Base-by-base conservation (phyloP, 225 moss, liverwort and hornwort species). In the Lunularia cruciata region DNA sequence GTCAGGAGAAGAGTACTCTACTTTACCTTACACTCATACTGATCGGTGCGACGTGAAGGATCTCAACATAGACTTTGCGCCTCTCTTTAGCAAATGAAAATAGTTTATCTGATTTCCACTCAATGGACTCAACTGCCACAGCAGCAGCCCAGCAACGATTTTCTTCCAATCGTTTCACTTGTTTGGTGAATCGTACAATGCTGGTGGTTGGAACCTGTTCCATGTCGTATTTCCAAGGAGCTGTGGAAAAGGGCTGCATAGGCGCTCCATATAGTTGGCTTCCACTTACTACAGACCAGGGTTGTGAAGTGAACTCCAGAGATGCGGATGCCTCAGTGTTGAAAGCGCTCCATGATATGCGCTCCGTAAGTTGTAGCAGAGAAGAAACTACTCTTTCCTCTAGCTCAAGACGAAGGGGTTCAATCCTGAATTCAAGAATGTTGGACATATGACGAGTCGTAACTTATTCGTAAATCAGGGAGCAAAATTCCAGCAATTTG, bases 381-480 rank as follows among this genome's bases (percentile, higher is more conserved):
- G 83, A 92, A 61, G 92, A 90, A 63, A 95, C 90, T 69, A 92
- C 78, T 78, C 87, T 88, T 74, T 95, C 95, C 73, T 95, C 95
- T 70, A 95, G 74, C 81, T 95, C 95, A 78, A 95, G 75, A 39
- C 92, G 84, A 81, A 95, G 67, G 35, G 95, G 95, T 67, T 92
- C 95, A 81, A 95, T 70, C 73, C 95, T 95, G 79, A 62, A 81
- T 49, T n/a, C n/a, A n/a, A n/a, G n/a, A n/a, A n/a, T n/a, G n/a
- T n/a, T n/a, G n/a, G n/a, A n/a, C n/a, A n/a, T n/a, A n/a, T n/a
- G n/a, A n/a, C n/a, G n/a, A n/a, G n/a, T n/a, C n/a, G n/a, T n/a
- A n/a, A n/a, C n/a, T n/a, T n/a, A n/a, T n/a, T n/a, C n/a, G n/a
- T n/a, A n/a, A n/a, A n/a, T n/a, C n/a, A n/a, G n/a, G n/a, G n/a